Evolutionary conservation across 176 grass and related monocot genomes (phyloP), one percentile per base, ranked within the genome.

Genomic region (Tillandsia leiboldiana): DNA sequence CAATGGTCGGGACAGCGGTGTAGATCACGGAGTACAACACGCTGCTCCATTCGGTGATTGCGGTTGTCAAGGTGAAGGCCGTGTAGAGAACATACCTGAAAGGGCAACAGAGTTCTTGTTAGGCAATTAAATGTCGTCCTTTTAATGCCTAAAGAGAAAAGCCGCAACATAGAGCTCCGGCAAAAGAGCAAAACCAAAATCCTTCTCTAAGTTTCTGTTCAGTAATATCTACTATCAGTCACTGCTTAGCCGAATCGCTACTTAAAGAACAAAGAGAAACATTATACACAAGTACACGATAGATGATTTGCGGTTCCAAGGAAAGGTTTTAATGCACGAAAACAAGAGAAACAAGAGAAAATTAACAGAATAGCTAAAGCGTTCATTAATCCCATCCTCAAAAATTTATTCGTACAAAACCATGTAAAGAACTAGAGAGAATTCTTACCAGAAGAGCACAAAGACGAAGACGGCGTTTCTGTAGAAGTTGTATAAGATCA

Each of bases 401-500:
- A 24, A 23, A 70, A 53, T 26, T 18, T 11, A 70, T 53, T 54
- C 48, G 15, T 33, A 33, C 29, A 56, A 56, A 11, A 51, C 49
- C 2, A 42, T 23, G 11, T 11, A 51, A 75, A 11, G 12, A 14
- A 24, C 6, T 49, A 11, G 29, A 63, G 20, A 33, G 6, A 77
- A 66, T 59, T 59, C 75, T 87, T 80, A 99, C 94, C 94, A 93
- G 83, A 99, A 99, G 71, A 99, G 84, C 24, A 99, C 82, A 80
- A 93, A 99, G 59, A 99, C 94, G 69, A 85, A 99, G 67, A 83
- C 77, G 70, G 89, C 82, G 81, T 99, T 99, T 76, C 94, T 91
- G 74, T 99, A 99, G 52, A 99, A 99, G 51, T 99, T 99, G 68
- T 99, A 99, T 28, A 99, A 73, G 58, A 99, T 99, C 94, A 99